Evolutionary conservation across 2,329 filamentous ascomycete genomes (phyloP).

Genomic region (Fusarium torreyae): DNA sequence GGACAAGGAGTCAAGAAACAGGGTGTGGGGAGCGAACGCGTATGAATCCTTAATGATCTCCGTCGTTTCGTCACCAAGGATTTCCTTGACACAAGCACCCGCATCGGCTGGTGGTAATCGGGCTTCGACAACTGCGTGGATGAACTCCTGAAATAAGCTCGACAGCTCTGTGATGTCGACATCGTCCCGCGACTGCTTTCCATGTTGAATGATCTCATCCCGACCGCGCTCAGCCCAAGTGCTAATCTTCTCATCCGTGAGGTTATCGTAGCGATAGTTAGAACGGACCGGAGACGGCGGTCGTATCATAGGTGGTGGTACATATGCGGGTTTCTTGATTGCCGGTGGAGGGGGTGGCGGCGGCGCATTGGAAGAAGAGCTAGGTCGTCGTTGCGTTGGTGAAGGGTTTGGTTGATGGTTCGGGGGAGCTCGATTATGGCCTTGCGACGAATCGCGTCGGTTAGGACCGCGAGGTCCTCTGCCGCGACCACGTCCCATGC

Average conservation of each 20-base stretch:
- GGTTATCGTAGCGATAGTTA: conserved; percentile 79
- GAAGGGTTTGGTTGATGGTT: conserved; percentile 47
- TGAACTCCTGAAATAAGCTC: conserved; percentile 86
- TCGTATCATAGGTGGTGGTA: conserved; percentile 43
- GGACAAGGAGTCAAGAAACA: conserved; percentile 88
- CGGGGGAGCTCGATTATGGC: conserved; percentile 48
- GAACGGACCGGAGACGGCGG: conserved; percentile 56
- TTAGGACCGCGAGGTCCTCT: conserved; percentile 64
- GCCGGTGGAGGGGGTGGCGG: conserved; percentile 44
- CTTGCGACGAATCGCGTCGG: conserved; percentile 68
- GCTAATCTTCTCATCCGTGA: conserved; percentile 78
- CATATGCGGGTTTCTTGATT: conserved; percentile 40
- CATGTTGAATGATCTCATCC: conserved; percentile 76
- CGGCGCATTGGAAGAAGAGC: conserved; percentile 41
- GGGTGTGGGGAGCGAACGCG: conserved; percentile 73
- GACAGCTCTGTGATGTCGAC: conserved; percentile 79
- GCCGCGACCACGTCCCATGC: conserved; percentile 62
- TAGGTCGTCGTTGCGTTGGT: conserved; percentile 44
- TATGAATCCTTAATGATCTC: conserved; percentile 66
- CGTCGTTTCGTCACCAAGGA: conserved; percentile 72
- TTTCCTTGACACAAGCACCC: conserved; percentile 80
- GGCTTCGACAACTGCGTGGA: conserved; percentile 80
- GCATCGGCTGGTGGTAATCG: conserved; percentile 78
- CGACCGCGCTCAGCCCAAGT: conserved; percentile 79
- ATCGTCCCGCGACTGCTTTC: conserved; percentile 74